Base-by-base conservation (phyloP, 1,284 basidiomycete genomes). In the Cryptococcus wingfieldii region DNA sequence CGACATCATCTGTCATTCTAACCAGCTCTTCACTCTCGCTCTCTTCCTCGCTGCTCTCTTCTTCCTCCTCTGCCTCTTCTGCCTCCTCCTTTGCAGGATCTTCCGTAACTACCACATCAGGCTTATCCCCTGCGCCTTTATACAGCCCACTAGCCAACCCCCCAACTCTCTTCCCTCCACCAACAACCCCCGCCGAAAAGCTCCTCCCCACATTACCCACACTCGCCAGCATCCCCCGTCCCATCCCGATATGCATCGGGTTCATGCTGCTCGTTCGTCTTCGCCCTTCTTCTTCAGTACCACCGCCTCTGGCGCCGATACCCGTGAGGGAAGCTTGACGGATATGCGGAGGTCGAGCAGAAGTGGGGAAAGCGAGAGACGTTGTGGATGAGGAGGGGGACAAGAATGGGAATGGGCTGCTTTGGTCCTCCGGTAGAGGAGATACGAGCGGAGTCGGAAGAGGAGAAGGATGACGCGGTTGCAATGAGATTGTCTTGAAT, bases 121-220 rank as follows among this genome's bases (percentile, higher is more conserved):
- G 34, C 12, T 31, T 38, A 18, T 28, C 27, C 13, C 41, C 51
- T 39, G 52, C 47, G 16, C 47, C 49, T 45, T 38, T 52, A 50
- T 64, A 62, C 39, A 64, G 27, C n/a, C 63, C 63, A 5, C 55
- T 59, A 0, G 61, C 60, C 16, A 67, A 45, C 28, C 62, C 63
- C 25, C 59, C 59, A 25, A 68, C 66, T 25, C 61, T 56, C 42
- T 68, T 61, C 1, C 68, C 68, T 25, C 69, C 69, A 13, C 68
- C 67, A 3, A 71, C 62, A 13, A 72, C 66, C 27, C 62, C 58
- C 6, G 61, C 61, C 3, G 64, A 65, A 47, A 74, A 67, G 16
- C 50, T 62, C 37, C 70, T 58, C 2, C 69, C 67, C 9, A 72
- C 67, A 38, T 50, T 68, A 4, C 61, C 62, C 10, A 70, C 61